Base-by-base conservation (phyloP, 2,329 filamentous ascomycete genomes). In the Sporothrix luriei region DNA sequence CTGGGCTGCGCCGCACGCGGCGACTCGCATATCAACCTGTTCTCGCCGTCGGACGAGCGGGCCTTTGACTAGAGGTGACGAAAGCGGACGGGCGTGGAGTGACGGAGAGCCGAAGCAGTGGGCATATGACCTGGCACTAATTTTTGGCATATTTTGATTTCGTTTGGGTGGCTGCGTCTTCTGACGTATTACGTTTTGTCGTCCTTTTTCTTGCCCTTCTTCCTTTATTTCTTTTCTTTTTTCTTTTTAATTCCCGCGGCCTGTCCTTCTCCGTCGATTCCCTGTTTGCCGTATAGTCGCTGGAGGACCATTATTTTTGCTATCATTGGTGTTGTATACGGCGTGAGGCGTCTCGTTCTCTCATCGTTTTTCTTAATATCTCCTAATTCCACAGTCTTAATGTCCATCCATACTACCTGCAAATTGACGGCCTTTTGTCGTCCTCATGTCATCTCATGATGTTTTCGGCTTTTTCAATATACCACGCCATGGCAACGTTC, bases 21-120 rank as follows among this genome's bases (percentile, higher is more conserved):
- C 69, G 94, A 97, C 77, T 88, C 94, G 71, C 92, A 97, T 78
- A 89, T 99, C 76, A 97, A 97, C 78, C 84, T 98, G 38, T 96
- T 94, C 76, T 89, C 87, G 43, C 93, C 91, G 79, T 74, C 73
- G 5, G 66, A 71, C 6, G 73, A 73, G 57, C 70, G 73, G n/a
- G 73, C 72, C 6, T 67, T 68, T 52, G 69, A 69, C 24, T 67
- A 33, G 19, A 11, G 29, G 7, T 6, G 16, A 19, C 19, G 40
- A 43, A 16, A 11, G 40, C 40, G 2, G 40, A 16, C 11, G 40
- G 40, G 10, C 10, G 33, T 38, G 7, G n/a, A 21, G 46, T 26
- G 21, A 26, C 13, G 55, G 55, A 40, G 52, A 48, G 43, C 43
- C 14, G 43, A 48, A 48, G 43, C 43, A 48, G n/a, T 48, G 16